A percentile compares a stretch with the other conserved stretches of the same genome.
phyloP scores from a whole-genome alignment of 1,139 yeast species.

The Debaryomyces robertsiae region DNA sequence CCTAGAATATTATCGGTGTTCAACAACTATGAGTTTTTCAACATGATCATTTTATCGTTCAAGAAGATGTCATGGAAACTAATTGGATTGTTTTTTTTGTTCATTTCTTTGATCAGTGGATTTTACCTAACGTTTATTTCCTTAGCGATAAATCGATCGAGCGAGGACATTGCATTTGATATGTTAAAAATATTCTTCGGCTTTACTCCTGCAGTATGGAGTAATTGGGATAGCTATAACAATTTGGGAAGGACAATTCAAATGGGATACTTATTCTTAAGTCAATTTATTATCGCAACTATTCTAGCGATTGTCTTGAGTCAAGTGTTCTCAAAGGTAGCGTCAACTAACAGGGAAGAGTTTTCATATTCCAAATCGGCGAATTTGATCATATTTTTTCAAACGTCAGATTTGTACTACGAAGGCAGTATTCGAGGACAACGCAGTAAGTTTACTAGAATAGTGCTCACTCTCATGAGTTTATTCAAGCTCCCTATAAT shows the following conservation, averaged over 20 bases:
- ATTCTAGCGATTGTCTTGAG: constrained; percentile 61
- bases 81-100: constrained; percentile 53
- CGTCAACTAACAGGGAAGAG: constrained; percentile 43
- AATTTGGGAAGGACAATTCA: constrained; percentile 51
- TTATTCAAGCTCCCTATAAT: constrained; percentile 39
- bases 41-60: constrained; percentile 53
- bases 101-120: constrained; percentile 56
- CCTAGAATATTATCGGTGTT: constrained; percentile 58
- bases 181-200: constrained; percentile 61
- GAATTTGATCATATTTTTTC: constrained; percentile 39
- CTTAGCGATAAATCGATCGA: constrained; percentile 47
- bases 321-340: constrained; percentile 43
- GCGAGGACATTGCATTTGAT: constrained; percentile 55
- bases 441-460: constrained; percentile 10
- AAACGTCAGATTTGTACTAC: constrained; percentile 22
- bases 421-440: constrained; percentile 11
- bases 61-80: constrained; percentile 59
- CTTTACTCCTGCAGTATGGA: constrained; percentile 67
- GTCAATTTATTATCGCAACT: constrained; percentile 60
- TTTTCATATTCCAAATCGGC: constrained; percentile 45
- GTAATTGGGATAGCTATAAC: constrained; percentile 56
- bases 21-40: constrained; percentile 57
- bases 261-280: constrained; percentile 55
- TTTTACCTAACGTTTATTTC: constrained; percentile 61
- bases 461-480: constrained; percentile 18